Evolutionary conservation across 768 basidiomycete species (phyloP).

Genomic region (Leccinum subgranulosum): DNA sequence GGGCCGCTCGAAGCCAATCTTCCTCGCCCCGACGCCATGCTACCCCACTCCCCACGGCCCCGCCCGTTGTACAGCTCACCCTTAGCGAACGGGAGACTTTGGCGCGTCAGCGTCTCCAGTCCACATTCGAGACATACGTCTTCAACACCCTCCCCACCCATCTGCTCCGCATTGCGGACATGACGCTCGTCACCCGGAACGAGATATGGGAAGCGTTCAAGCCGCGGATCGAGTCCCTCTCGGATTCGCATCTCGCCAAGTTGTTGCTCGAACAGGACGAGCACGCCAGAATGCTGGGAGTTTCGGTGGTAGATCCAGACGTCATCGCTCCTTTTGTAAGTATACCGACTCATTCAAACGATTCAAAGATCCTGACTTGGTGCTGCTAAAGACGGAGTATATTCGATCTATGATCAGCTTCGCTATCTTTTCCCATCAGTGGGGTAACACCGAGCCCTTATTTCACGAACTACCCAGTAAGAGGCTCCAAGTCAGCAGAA

Average conservation of each 20-base stretch:
- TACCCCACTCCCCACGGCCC: slow-evolving; percentile 10
- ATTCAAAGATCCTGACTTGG: slow-evolving; percentile 1
- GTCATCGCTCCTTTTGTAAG: slow-evolving; percentile 22
- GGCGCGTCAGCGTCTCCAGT: slow-evolving; percentile 19
- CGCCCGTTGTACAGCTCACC: slow-evolving; percentile 14
- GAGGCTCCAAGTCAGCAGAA: slow-evolving; percentile 11
- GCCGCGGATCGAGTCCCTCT: slow-evolving; percentile 16
- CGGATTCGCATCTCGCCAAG: slow-evolving; percentile 19
- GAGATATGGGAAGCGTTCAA: slow-evolving; percentile 22
- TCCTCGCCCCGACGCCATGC: slow-evolving; percentile 21
- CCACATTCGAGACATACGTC: slow-evolving; percentile 23
- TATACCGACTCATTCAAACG: neutral
- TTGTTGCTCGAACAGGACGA: slow-evolving; percentile 23
- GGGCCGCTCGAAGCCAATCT: slow-evolving; percentile 15
- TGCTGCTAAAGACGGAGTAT: slow-evolving; percentile 12
- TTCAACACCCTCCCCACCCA: slow-evolving; percentile 25
- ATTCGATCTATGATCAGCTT: slow-evolving; percentile 20
- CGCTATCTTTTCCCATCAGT: slow-evolving; percentile 27
- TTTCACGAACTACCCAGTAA: slow-evolving; percentile 23
- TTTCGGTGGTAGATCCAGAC: slow-evolving; percentile 15
- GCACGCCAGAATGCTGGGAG: slow-evolving; percentile 18
- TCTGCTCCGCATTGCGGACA: slow-evolving; percentile 22
- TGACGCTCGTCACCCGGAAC: slow-evolving; percentile 19
- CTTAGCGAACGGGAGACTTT: slow-evolving; percentile 22
- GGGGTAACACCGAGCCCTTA: slow-evolving; percentile 20